These are phyloP conservation scores for Pythium aphanidermatum DNA, from an alignment of 352 stramenopile genomes.

Conservation along the genomic window DNA sequence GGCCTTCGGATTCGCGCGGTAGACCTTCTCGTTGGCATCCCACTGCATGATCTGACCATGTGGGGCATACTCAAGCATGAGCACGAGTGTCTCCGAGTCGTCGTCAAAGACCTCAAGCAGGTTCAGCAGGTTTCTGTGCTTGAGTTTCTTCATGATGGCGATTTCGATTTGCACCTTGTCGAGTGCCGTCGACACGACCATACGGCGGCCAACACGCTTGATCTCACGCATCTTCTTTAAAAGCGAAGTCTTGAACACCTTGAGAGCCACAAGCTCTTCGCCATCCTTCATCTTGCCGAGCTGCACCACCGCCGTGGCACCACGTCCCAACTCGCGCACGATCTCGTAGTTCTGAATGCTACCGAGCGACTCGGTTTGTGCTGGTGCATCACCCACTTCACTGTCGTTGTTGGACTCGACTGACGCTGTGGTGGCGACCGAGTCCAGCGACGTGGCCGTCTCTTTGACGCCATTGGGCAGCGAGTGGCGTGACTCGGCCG, in stretches of 20 bases:
- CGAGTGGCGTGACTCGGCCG: constrained; percentile 10
- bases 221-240: constrained; percentile 84
- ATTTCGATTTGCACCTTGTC: constrained; percentile 87
- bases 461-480: constrained; percentile 8
- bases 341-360: constrained; percentile 79
- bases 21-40: constrained; percentile 46
- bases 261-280: constrained; percentile 59
- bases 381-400: constrained; percentile 26
- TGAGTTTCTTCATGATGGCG: constrained; percentile 87
- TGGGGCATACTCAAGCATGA: constrained; percentile 83
- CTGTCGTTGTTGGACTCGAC: constrained; percentile 29
- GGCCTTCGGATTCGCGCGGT: constrained; percentile 28
- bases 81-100: constrained; percentile 72
- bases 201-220: constrained; percentile 68
- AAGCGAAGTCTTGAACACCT: constrained; percentile 84
- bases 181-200: constrained; percentile 82
- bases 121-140: constrained; percentile 71
- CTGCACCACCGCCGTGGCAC: constrained; percentile 74
- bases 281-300: constrained; percentile 53
- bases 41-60: constrained; percentile 84
- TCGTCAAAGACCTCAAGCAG: constrained; percentile 82
- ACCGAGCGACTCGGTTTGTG: constrained; percentile 17
- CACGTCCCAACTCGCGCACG: constrained; percentile 69
- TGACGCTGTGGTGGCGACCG: constrained; percentile 30
- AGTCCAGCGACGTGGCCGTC: constrained; percentile 25